Percentiles rank a stretch among this genome's conserved stretches.
These are phyloP conservation scores for Lomentospora prolificans DNA, from an alignment of 2,329 filamentous ascomycete species.

Conservation along the genomic window DNA sequence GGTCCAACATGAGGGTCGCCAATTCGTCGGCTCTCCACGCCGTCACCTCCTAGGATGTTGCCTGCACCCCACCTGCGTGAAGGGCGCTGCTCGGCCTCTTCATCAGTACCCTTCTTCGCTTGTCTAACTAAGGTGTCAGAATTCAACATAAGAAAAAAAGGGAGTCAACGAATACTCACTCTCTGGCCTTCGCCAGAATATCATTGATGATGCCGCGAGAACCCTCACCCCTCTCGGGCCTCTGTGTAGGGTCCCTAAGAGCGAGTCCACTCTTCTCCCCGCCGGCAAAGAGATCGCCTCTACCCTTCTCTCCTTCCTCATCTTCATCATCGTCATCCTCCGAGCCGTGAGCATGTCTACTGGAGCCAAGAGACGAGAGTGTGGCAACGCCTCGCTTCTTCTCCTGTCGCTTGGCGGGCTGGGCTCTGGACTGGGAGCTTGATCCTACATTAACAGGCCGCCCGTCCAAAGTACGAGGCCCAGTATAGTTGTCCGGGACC, in stretches of 20 bases:
- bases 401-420: slow-evolving; percentile 11
- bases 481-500: slow-evolving; percentile 39
- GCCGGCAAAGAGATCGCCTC: slow-evolving; percentile 67
- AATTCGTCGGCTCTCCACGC: slow-evolving; percentile 57
- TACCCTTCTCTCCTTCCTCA: slow-evolving; percentile 47
- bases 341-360: slow-evolving; percentile 26
- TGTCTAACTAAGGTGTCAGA: neutral
- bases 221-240: slow-evolving; percentile 31
- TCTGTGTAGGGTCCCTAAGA: slow-evolving; percentile 50
- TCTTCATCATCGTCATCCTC: slow-evolving; percentile 46
- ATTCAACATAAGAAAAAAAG: neutral
- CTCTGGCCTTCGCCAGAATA: slow-evolving; percentile 53
- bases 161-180: slow-evolving; percentile 31
- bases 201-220: slow-evolving; percentile 50
- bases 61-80: slow-evolving; percentile 51
- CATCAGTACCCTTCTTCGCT: neutral
- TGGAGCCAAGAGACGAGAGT: slow-evolving; percentile 40
- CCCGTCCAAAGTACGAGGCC: slow-evolving; percentile 53
- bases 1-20: slow-evolving; percentile 42
- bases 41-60: slow-evolving; percentile 70
- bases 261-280: slow-evolving; percentile 73
- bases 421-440: slow-evolving; percentile 24
- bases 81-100: neutral
- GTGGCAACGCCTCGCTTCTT: slow-evolving; percentile 55
- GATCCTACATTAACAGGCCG: slow-evolving; percentile 41